Conservation (phyloP, 1,284 basidiomycete species). For the Cryptococcus sp. region DNA sequence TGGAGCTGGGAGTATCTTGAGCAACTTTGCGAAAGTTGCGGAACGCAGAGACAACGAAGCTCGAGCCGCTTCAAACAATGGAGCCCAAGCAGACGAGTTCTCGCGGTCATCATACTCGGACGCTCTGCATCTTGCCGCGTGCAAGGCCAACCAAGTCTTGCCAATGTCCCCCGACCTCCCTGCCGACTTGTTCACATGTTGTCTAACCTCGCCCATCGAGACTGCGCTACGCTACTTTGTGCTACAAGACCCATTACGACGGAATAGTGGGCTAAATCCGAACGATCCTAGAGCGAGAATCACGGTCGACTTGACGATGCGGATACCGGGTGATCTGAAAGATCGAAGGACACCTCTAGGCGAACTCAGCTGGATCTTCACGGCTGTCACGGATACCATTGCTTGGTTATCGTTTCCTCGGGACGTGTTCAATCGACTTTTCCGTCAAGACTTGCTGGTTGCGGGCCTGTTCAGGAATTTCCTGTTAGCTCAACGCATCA, state of each 20-base stretch:
- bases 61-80: slow-evolving; percentile 27
- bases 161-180: slow-evolving; percentile 96
- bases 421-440: slow-evolving; percentile 89
- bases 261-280: slow-evolving; percentile 64
- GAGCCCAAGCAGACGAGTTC: slow-evolving; percentile 54
- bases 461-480: slow-evolving; percentile 97
- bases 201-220: slow-evolving; percentile 96
- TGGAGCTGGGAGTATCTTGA: slow-evolving; percentile 87
- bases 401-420: slow-evolving; percentile 97
- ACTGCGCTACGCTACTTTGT: slow-evolving; percentile 94
- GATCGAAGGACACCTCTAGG: slow-evolving; percentile 93
- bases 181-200: slow-evolving; percentile 96
- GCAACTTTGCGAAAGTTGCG: slow-evolving; percentile 87
- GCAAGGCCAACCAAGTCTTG: slow-evolving; percentile 84
- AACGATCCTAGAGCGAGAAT: slow-evolving; percentile 56
- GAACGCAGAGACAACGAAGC: slow-evolving; percentile 79
- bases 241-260: slow-evolving; percentile 74
- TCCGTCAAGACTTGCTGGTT: slow-evolving; percentile 93
- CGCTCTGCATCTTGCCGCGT: slow-evolving; percentile 94
- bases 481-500: slow-evolving; percentile 93
- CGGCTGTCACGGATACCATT: slow-evolving; percentile 97
- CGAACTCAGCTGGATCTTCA: slow-evolving; percentile 99
- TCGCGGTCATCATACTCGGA: slow-evolving; percentile 72
- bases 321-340: slow-evolving; percentile 94
- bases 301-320: slow-evolving; percentile 88